Conservation (phyloP, 1,139 yeast genomes). For the Scheffersomyces quercinus region DNA sequence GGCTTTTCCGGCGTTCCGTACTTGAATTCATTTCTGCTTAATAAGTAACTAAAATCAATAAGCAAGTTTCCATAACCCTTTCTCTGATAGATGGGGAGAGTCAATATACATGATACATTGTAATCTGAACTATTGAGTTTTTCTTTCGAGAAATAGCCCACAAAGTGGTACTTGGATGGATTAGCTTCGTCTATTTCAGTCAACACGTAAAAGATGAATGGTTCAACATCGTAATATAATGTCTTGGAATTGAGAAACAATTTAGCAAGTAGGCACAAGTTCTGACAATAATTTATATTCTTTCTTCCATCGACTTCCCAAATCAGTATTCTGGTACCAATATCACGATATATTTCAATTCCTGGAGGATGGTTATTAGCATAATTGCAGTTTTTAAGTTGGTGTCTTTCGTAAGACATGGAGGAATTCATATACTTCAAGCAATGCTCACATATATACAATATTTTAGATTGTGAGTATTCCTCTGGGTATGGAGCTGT, state of each 20-base stretch:
- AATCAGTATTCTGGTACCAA: constrained; percentile 52
- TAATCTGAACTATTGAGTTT: constrained; percentile 73
- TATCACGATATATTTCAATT: constrained; percentile 77
- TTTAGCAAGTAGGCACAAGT: constrained; percentile 85
- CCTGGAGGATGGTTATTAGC: constrained; percentile 81
- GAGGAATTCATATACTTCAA: constrained; percentile 78
- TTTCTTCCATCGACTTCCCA: constrained; percentile 95
- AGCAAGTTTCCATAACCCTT: constrained; percentile 87
- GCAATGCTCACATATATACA: constrained; percentile 85
- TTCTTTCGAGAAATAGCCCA: constrained; percentile 93
- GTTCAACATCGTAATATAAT: constrained; percentile 91
- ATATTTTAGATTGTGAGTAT: constrained; percentile 58
- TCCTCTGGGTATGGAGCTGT: constrained; percentile 93
- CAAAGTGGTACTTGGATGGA: constrained; percentile 65
- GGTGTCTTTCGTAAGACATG: constrained; percentile 68
- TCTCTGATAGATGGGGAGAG: constrained; percentile 84
- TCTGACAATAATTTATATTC: constrained; percentile 81
- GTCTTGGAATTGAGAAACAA: constrained; percentile 89
- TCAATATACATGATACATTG: constrained; percentile 86
- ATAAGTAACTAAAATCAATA: constrained; percentile 84
- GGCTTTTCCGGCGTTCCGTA: constrained; percentile 97
- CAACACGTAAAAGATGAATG: constrained; percentile 83
- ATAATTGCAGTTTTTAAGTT: constrained; percentile 60
- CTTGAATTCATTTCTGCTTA: constrained; percentile 72
- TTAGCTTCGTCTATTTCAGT: constrained; percentile 62